Conservation (phyloP, 139 green algal genomes). For the Chlorella ohadii region DNA sequence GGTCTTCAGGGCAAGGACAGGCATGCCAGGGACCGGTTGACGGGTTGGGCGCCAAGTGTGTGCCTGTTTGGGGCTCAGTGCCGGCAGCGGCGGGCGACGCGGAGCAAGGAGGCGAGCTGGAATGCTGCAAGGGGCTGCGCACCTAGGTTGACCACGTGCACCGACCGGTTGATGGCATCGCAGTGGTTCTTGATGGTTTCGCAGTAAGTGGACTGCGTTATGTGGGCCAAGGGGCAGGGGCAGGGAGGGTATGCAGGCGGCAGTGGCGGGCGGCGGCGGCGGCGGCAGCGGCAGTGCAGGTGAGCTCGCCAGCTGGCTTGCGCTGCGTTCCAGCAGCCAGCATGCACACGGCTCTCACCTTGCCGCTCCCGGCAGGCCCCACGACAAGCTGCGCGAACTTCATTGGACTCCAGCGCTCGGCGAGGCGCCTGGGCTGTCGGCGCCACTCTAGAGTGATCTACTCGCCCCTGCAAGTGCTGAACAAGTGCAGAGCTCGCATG, state of each 20-base stretch:
- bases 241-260: not conserved
- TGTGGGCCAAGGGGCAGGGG: not conserved
- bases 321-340: not conserved
- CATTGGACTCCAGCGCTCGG: not conserved
- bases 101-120: not conserved
- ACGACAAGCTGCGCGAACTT: slow-evolving; percentile 92
- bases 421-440: too few species aligned
- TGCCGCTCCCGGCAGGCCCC: slow-evolving; percentile 95
- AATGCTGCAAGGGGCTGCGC: too few species aligned
- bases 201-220: slow-evolving; percentile 95
- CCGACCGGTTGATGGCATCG: slow-evolving; percentile 77
- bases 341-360: slow-evolving; percentile 58
- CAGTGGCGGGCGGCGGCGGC: not conserved
- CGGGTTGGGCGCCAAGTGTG: too few species aligned
- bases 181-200: slow-evolving; percentile 92
- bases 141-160: slow-evolving; percentile 97
- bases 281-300: not conserved
- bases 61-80: too few species aligned
- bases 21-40: too few species aligned
- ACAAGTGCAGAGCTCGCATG: too few species aligned
- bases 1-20: too few species aligned
- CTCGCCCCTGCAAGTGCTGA: too few species aligned
- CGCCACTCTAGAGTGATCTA: too few species aligned
- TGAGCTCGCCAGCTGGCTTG: not conserved
- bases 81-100: too few species aligned